Base-by-base conservation (phyloP, 2,329 filamentous ascomycete genomes). In the Ascochyta viciae-villosae region DNA sequence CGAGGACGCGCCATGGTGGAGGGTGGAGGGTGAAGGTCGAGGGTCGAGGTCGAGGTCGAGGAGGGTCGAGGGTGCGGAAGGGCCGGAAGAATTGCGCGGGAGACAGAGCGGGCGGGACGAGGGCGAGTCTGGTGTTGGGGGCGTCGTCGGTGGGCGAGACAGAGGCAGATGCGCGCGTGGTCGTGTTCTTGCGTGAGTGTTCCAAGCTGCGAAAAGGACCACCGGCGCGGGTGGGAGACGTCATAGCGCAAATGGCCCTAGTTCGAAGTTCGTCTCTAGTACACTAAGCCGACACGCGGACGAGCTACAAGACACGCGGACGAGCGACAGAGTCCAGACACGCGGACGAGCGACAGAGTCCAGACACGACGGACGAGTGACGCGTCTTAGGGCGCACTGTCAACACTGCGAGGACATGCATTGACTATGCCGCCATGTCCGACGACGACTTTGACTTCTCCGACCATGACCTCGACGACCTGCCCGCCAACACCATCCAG, bases 401-500 rank as follows among this genome's bases (percentile, higher is more conserved):
- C 65, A 61, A 60, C 68, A 70, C 64, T 47, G 40, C 24, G 41
- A 68, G 64, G 34, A 27, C 9, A 10, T 1, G 26, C 23, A 35
- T 22, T 13, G 35, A 33, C 8, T 27, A 16, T 39, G 45, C 52
- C 38, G 67, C 58, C 50, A 71, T 71, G 65, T 62, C 70, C 50
- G 61, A 72, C 58, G 77, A 80, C 60, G 78, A 82, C 55, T 79
- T 78, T 56, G 78, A 76, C 67, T 77, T 74, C 48, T 67, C 68
- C 60, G 79, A 80, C 70, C 72, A 77, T 62, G 79, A 76, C 65
- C 68, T 82, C 50, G 78, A 80, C 62, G 72, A 73, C 58, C 71
- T 82, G 41, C 78, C 80, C 31, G 72, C 74, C 47, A 77, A 79
- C 60, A 73, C 78, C 24, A 71, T 82, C 33, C 70, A 75, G 34